Percentiles rank a stretch among this genome's conserved stretches.
Conservation (phyloP, 768 basidiomycete genomes). For the Rhizopogon salebrosus region DNA sequence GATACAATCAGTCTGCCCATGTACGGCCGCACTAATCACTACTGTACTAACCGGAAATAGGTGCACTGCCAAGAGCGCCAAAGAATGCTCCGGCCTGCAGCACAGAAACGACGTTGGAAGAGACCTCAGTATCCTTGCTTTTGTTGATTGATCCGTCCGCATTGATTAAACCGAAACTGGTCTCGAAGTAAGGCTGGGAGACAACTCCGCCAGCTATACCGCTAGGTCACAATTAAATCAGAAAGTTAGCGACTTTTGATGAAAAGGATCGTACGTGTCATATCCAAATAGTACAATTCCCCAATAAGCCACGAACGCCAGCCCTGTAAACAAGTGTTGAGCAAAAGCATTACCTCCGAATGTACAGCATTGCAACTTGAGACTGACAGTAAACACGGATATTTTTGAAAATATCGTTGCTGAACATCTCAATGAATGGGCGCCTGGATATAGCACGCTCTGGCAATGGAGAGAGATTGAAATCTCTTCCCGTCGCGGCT, state of each 20-base stretch:
- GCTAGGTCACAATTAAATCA: conserved; percentile 21
- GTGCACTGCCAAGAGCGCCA: conserved; percentile 72
- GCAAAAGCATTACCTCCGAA: not conserved
- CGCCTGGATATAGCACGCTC: not conserved
- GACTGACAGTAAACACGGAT: conserved; percentile 61
- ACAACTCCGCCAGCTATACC: conserved; percentile 72
- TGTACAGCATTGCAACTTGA: too few species aligned
- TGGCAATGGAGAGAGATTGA: too few species aligned
- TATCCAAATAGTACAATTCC: conserved; percentile 83
- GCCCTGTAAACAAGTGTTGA: conserved; percentile 35
- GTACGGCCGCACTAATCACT: not conserved
- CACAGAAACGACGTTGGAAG: conserved; percentile 82
- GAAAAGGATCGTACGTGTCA: conserved; percentile 46
- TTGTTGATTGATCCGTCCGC: conserved; percentile 37
- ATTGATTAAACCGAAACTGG: conserved; percentile 55
- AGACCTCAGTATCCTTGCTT: conserved; percentile 44
- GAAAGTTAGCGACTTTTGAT: not conserved
- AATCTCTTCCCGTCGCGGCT: not conserved
- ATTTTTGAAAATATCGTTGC: conserved; percentile 34
- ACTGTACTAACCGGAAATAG: conserved; percentile 50
- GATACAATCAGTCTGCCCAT: not conserved
- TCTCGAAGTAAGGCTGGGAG: conserved; percentile 51
- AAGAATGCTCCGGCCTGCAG: conserved; percentile 88
- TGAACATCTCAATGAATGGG: not conserved
- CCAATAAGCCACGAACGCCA: conserved; percentile 73